phyloP scores from a whole-genome alignment of 805 yeast species.

The Saccharomyces jurei region DNA sequence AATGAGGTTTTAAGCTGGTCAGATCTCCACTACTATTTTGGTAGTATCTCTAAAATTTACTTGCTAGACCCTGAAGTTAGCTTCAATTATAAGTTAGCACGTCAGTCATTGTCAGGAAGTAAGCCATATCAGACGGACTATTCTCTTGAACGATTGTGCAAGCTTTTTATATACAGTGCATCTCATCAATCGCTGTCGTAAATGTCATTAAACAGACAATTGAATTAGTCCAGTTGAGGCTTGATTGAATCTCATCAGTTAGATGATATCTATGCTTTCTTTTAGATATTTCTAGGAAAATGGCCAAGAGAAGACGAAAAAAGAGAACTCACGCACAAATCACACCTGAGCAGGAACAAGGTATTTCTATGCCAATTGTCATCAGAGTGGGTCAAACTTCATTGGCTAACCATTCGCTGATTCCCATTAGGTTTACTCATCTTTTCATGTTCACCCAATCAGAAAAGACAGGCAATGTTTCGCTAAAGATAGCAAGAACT shows the following conservation, averaged over 20 bases:
- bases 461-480: conserved; percentile 66
- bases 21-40: no score
- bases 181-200: background rate
- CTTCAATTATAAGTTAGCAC: background rate
- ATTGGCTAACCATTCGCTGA: conserved; percentile 61
- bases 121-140: background rate
- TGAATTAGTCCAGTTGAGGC: background rate
- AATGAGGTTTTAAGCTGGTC: no score
- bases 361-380: conserved; percentile 90
- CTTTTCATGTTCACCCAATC: conserved; percentile 80
- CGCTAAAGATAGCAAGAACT: conserved; percentile 74
- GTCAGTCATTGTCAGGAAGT: background rate
- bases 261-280: background rate
- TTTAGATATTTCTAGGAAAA: conserved; percentile 12
- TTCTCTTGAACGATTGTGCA: background rate
- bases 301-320: conserved; percentile 59
- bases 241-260: background rate
- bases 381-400: conserved; percentile 61
- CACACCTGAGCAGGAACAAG: conserved; percentile 55
- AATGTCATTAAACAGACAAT: background rate
- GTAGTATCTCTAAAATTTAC: no score
- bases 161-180: background rate
- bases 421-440: conserved; percentile 87
- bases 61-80: background rate
- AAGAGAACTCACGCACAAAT: conserved; percentile 77